phyloP scores from a whole-genome alignment of 2,329 filamentous ascomycete species.

The Fusarium ambrosium region DNA sequence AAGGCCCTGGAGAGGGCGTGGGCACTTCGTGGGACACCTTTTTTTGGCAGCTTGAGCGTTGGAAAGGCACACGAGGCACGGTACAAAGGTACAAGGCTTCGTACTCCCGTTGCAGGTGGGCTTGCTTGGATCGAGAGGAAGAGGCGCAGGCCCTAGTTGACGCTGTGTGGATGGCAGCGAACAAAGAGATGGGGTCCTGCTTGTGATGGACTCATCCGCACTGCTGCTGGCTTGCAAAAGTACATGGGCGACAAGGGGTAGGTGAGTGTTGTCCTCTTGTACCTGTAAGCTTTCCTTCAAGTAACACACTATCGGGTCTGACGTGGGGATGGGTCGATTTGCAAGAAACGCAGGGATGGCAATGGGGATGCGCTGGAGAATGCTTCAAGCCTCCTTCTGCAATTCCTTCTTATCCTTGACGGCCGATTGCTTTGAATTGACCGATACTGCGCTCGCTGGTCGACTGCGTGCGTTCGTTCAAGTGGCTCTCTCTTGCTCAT shows the following conservation, averaged over 20 bases:
- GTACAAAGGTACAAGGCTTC: conserved; percentile 30
- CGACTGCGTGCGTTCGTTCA: conserved; percentile 27
- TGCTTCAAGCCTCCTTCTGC: conserved; percentile 24
- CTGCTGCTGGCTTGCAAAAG: conserved; percentile 19
- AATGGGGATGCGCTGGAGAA: conserved; percentile 23
- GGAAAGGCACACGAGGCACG: conserved; percentile 14
- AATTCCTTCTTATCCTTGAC: conserved; percentile 15
- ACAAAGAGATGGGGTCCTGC: conserved; percentile 31
- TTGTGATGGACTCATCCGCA: conserved; percentile 24
- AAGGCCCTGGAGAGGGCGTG: conserved; percentile 31
- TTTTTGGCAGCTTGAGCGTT: conserved; percentile 32
- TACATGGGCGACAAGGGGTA: conserved; percentile 40
- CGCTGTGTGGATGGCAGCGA: conserved; percentile 16
- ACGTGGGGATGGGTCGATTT: conserved; percentile 34
- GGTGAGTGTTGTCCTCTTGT: conserved; percentile 15
- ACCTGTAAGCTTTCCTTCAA: conserved; percentile 5
- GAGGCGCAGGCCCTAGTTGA: conserved; percentile 13
- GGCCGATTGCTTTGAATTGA: conserved; percentile 22
- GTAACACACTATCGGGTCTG: conserved; percentile 34
- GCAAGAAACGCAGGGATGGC: conserved; percentile 26
- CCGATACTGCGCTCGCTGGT: conserved; percentile 24
- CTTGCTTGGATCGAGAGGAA: conserved; percentile 25
- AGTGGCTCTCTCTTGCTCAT: conserved; percentile 12
- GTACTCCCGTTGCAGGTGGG: conserved; percentile 31
- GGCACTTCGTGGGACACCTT: conserved; percentile 31